Conservation (phyloP, 345 rosid species). For the Syzygium aqueum region DNA sequence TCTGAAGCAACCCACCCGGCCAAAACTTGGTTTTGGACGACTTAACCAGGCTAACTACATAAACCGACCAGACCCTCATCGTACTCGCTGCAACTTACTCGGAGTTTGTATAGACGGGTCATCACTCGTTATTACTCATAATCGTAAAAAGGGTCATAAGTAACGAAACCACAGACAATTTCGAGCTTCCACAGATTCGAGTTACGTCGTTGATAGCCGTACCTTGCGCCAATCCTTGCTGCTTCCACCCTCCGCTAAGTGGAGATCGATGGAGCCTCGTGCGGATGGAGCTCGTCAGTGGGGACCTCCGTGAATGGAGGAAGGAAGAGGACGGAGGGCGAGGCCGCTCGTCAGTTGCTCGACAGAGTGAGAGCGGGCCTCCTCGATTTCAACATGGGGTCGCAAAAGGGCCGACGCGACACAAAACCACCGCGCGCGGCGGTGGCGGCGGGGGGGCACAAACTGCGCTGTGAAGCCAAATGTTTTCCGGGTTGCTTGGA, state of each 20-base stretch:
- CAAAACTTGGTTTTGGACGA: constrained; percentile 10
- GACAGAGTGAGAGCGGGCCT: neutral
- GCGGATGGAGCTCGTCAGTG: neutral
- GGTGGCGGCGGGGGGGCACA: neutral
- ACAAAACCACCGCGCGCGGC: neutral
- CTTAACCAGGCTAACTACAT: constrained; percentile 7
- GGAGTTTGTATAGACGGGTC: constrained; percentile 27
- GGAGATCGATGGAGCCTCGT: neutral
- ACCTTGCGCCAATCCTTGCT: neutral
- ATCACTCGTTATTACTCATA: constrained; percentile 6
- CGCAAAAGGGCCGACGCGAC: neutral
- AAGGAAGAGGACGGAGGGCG: neutral
- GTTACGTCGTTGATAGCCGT: neutral
- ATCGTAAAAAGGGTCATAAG: neutral
- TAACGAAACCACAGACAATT: neutral
- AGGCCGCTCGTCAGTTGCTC: neutral
- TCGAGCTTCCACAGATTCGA: neutral
- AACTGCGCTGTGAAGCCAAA: neutral
- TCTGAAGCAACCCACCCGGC: constrained; percentile 5
- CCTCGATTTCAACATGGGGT: neutral
- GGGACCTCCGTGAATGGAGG: neutral
- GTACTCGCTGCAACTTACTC: constrained; percentile 14
- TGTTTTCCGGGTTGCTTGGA: neutral
- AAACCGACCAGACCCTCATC: constrained; percentile 30
- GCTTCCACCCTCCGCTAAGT: neutral